Evolutionary conservation across 2,329 filamentous ascomycete species (phyloP).

Genomic region (Arthroderma sp.): DNA sequence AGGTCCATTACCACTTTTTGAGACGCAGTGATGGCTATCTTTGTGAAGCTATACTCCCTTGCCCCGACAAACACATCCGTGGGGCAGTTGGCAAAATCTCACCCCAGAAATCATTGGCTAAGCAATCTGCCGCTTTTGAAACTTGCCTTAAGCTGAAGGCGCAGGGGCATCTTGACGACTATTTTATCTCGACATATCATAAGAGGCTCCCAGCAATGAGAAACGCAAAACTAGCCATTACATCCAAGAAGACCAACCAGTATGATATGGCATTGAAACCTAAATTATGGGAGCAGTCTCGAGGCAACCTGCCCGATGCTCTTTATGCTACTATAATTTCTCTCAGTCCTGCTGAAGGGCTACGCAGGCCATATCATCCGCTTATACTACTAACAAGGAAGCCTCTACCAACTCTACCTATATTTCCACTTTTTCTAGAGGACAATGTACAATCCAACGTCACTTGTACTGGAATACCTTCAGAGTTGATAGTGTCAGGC

Average conservation of each 20-base stretch:
- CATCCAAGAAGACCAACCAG: constrained; percentile 55
- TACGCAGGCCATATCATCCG: constrained; percentile 48
- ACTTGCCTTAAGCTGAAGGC: constrained; percentile 58
- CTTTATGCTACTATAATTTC: constrained; percentile 52
- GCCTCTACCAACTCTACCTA: constrained; percentile 49
- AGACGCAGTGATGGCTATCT: constrained; percentile 47
- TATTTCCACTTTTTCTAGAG: constrained; percentile 60
- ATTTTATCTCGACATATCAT: constrained; percentile 59
- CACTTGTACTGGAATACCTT: constrained; percentile 33
- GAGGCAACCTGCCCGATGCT: constrained; percentile 33
- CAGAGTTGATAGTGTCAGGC: constrained; percentile 30
- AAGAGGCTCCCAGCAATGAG: constrained; percentile 66
- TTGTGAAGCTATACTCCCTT: constrained; percentile 67
- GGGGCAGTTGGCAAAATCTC: constrained; percentile 51
- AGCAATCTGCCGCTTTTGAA: constrained; percentile 79
- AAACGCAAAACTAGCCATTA: constrained; percentile 77
- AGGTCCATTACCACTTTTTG: constrained; percentile 50
- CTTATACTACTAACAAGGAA: constrained; percentile 59
- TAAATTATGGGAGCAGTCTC: constrained; percentile 48
- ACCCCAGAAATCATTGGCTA: constrained; percentile 61
- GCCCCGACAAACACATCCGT: constrained; percentile 47
- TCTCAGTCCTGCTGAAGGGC: constrained; percentile 41
- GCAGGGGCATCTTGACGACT: constrained; percentile 54
- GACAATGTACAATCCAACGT: constrained; percentile 48
- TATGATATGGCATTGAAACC: constrained; percentile 77